These are phyloP conservation scores for Chalaropsis thielavioides DNA, from an alignment of 2,329 filamentous ascomycete genomes.

Conservation along the genomic window DNA sequence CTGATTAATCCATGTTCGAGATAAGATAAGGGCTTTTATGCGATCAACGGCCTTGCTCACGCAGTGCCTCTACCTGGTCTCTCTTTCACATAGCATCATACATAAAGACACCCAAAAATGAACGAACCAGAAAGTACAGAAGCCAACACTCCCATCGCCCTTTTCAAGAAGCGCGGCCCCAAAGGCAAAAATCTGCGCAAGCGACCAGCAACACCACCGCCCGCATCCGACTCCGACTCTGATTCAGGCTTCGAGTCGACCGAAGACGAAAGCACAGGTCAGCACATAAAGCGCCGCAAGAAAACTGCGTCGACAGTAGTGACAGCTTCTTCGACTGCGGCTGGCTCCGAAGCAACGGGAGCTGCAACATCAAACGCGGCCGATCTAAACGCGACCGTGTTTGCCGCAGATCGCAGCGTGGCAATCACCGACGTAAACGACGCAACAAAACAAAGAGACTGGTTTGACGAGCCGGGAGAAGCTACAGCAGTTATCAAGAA, in stretches of 20 bases:
- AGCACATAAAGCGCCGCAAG: slow-evolving; percentile 11
- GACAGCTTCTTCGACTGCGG: slow-evolving; percentile 16
- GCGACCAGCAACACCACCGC: slow-evolving; percentile 10
- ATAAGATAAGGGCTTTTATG: no score
- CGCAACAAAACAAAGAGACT: slow-evolving; percentile 77
- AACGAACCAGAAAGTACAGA: not conserved
- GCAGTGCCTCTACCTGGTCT: not conserved
- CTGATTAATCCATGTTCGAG: no score
- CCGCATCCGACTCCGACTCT: slow-evolving; percentile 9
- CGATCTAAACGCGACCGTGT: slow-evolving; percentile 38
- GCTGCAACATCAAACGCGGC: slow-evolving; percentile 19
- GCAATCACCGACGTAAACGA: slow-evolving; percentile 59
- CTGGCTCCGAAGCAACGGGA: not conserved
- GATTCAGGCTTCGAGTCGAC: slow-evolving; percentile 7
- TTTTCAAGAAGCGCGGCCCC: slow-evolving; percentile 12
- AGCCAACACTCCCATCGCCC: not conserved
- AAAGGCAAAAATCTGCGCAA: slow-evolving; percentile 15
- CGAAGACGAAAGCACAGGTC: slow-evolving; percentile 9
- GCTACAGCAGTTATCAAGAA: slow-evolving; percentile 24
- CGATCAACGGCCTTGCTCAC: no score
- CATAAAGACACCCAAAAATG: not conserved
- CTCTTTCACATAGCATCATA: not conserved
- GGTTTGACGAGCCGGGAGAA: slow-evolving; percentile 68
- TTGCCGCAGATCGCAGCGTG: slow-evolving; percentile 43
- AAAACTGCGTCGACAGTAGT: not conserved